Percentiles rank a stretch among this genome's conserved stretches.
phyloP scores from a whole-genome alignment of 768 basidiomycete species.

The Coprinopsis marcescibilis region DNA sequence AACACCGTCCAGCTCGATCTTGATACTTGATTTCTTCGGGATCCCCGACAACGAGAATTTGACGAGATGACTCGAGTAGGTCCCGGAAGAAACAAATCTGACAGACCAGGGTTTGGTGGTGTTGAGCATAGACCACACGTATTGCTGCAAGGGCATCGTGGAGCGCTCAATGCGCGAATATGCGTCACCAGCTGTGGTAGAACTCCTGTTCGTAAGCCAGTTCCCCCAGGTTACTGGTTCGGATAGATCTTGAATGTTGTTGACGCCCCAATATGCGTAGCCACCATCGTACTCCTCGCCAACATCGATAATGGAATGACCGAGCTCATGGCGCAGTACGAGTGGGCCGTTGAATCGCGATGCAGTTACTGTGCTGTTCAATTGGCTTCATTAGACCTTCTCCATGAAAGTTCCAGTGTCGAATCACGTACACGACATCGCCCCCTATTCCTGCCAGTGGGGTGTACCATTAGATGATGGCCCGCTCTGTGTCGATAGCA shows the following conservation, averaged over 20 bases:
- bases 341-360: constrained; percentile 69
- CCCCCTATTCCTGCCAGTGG: constrained; percentile 58
- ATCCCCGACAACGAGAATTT: constrained; percentile 73
- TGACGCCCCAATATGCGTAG: constrained; percentile 63
- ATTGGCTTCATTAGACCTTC: not conserved
- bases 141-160: constrained; percentile 68
- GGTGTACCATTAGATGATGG: not conserved
- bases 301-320: constrained; percentile 72
- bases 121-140: constrained; percentile 73
- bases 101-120: constrained; percentile 52
- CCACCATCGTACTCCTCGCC: constrained; percentile 86
- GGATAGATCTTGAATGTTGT: constrained; percentile 40
- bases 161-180: constrained; percentile 53
- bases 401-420: no score
- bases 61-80: constrained; percentile 53
- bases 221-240: constrained; percentile 55
- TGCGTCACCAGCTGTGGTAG: not conserved
- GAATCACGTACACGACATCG: constrained; percentile 58
- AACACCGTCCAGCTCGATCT: constrained; percentile 53
- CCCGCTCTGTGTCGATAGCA: not conserved
- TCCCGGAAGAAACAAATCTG: constrained; percentile 58
- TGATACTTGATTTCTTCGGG: constrained; percentile 46
- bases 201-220: constrained; percentile 59
- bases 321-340: constrained; percentile 74
- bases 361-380: constrained; percentile 62